Evolutionary conservation across 2,329 filamentous ascomycete species (phyloP).

Genomic region (Akanthomyces lecanii): DNA sequence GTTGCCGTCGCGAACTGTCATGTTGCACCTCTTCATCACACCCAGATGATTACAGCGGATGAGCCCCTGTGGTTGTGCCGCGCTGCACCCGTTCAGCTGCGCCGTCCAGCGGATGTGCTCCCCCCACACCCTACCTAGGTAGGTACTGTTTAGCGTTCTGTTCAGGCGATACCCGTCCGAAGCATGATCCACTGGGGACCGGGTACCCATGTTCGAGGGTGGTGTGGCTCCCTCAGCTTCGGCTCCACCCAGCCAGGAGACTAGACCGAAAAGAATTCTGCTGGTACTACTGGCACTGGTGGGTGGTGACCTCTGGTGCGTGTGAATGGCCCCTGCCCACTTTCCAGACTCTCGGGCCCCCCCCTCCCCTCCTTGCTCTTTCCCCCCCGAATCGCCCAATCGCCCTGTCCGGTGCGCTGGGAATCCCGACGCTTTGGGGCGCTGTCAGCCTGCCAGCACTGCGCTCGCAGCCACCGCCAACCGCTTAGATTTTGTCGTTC

Average conservation of each 20-base stretch:
- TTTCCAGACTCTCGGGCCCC: slow-evolving; percentile 18
- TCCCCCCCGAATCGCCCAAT: slow-evolving; percentile 3
- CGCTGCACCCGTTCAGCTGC: neutral
- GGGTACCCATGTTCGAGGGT: neutral
- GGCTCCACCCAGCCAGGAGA: neutral
- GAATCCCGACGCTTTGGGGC: slow-evolving; percentile 12
- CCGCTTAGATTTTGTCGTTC: neutral
- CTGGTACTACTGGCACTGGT: no score
- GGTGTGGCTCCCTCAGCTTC: neutral
- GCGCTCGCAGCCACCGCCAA: neutral
- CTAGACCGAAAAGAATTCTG: neutral
- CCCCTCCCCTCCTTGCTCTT: neutral
- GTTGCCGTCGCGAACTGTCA: neutral
- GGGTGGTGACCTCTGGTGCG: no score
- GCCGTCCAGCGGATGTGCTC: neutral
- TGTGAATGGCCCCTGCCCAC: neutral
- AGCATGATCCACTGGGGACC: slow-evolving; percentile 7
- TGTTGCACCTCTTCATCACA: neutral
- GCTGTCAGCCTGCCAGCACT: neutral
- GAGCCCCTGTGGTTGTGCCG: neutral
- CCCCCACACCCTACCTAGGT: neutral
- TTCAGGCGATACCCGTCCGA: slow-evolving; percentile 14
- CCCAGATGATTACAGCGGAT: neutral
- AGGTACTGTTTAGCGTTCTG: neutral
- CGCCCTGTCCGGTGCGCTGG: slow-evolving; percentile 12